Percentiles rank a stretch among this genome's conserved stretches.
Conservation (phyloP, 768 basidiomycete species). For the Lenzites betulinus region DNA sequence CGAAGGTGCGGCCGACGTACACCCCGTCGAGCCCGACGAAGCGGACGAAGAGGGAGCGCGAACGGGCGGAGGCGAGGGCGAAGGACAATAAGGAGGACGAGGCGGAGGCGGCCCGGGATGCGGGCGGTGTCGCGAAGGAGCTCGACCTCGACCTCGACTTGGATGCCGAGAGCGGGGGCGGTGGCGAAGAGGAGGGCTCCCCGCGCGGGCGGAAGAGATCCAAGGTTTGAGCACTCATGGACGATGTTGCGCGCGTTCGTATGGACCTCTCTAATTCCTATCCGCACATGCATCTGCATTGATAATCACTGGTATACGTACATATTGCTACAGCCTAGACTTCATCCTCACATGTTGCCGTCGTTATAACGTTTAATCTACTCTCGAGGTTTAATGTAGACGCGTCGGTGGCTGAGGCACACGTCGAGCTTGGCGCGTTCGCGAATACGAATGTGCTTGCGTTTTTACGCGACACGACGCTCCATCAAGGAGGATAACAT, state of each 20-base stretch:
- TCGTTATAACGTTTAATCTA: too few relatives aligned
- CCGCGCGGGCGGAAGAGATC: conserved; percentile 6
- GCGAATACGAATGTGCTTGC: too few relatives aligned
- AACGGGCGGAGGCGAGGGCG: neutral
- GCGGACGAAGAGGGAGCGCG: conserved; percentile 15
- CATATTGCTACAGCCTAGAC: neutral
- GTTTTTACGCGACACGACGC: too few relatives aligned
- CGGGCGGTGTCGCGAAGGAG: neutral
- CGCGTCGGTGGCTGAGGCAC: too few relatives aligned
- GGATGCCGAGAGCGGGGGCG: neutral
- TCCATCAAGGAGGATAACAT: too few relatives aligned
- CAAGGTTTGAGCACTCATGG: conserved; percentile 1
- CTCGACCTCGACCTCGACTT: neutral
- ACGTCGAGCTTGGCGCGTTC: too few relatives aligned
- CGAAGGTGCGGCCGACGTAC: conserved; percentile 16
- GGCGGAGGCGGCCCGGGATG: neutral
- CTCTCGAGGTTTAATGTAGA: too few relatives aligned
- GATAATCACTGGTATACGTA: neutral
- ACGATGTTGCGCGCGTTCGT: neutral
- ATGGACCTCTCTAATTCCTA: neutral
- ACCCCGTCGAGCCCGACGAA: conserved; percentile 11
- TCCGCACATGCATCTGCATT: neutral
- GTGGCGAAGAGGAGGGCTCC: neutral
- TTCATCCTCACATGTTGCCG: too few relatives aligned
- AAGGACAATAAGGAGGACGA: too few relatives aligned